A percentile compares a stretch with the other conserved stretches of the same genome.
These are phyloP conservation scores for Papilionanthe hybrid DNA, from an alignment of 116 monocot species.

Conservation along the genomic window DNA sequence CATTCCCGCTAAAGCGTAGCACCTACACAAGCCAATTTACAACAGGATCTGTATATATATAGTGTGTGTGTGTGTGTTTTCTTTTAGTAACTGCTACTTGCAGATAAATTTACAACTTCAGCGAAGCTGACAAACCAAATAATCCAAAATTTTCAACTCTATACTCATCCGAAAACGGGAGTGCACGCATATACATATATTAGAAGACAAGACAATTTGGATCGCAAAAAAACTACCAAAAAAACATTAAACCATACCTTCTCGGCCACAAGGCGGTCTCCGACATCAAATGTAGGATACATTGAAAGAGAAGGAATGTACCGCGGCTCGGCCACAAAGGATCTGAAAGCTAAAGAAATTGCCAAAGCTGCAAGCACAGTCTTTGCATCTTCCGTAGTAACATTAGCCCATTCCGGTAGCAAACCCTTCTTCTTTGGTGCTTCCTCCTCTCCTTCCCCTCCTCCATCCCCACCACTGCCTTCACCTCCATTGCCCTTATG, in stretches of 20 bases:
- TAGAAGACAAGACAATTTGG: not conserved
- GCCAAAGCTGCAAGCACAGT: conserved; percentile 73
- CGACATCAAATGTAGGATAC: conserved; percentile 95
- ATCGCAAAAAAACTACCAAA: conserved; percentile 1
- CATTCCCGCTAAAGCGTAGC: not conserved
- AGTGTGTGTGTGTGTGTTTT: too few species aligned
- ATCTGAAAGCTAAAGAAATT: conserved; percentile 75
- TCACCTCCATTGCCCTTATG: conserved; percentile 20
- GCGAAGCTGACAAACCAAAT: not conserved
- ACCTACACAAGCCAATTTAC: too few species aligned
- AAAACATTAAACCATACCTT: conserved; percentile 36
- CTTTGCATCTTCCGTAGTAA: conserved; percentile 69
- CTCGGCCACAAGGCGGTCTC: conserved; percentile 89
- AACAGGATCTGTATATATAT: too few species aligned
- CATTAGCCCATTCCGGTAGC: conserved; percentile 69
- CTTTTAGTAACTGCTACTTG: not conserved
- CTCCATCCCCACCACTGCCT: conserved; percentile 23
- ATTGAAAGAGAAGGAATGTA: conserved; percentile 92
- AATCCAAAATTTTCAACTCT: not conserved
- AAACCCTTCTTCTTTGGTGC: conserved; percentile 44
- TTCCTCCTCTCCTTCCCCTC: conserved; percentile 34
- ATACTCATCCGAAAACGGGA: not conserved
- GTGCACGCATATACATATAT: not conserved
- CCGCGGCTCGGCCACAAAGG: conserved; percentile 87
- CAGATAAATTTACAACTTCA: not conserved